Evolutionary conservation across 2,329 filamentous ascomycete species (phyloP), one percentile per base, ranked within the genome.

Genomic region (Calycina marina): DNA sequence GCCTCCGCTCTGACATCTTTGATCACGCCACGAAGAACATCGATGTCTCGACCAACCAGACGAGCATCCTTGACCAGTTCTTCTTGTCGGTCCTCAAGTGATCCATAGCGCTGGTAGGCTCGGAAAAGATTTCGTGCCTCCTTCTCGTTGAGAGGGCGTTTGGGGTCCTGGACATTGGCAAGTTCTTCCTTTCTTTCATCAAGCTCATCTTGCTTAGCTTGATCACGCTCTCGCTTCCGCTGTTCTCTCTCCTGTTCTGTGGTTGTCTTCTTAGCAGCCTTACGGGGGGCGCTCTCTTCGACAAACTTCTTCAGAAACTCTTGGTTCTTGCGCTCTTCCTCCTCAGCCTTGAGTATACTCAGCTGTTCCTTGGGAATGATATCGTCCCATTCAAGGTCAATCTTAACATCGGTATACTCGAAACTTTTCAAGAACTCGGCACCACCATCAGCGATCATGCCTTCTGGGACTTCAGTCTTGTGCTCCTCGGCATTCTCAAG

Each of bases 351-450:
- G 57, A 96, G 80, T 38, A 76, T 77, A 11, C 86, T 86, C 12
- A 98, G 69, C 48, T 93, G 77, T 5, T 93, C 85, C 38, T 86
- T 85, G 1, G 90, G 92, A 45, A 98, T 96, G 47, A 98, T 98
- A 44, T 96, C 81, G 48, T 98, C 90, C 90, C 90, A 98, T 45
- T 92, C 85, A 15, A 96, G 74, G 42, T 96, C 82, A 14, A 96
- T 81, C 58, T 96, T 96, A 56, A 96, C 88, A 55, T 98, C 90
- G 1, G 90, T 94, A 50, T 93, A 93, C 51, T 96, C 85, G 45
- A 82, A 82, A 38, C 73, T 77, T 45, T 70, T 75, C 61, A 98
- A 76, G 56, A 96, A 98, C 40, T 93, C 93, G 52, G 94, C 88
- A 60, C 90, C 90, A 50, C 90, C 92, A 50, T 88, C 90, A 37